Percentiles rank a stretch among this genome's conserved stretches.
phyloP scores from a whole-genome alignment of 1,284 basidiomycete species.

The Testicularia cyperi region DNA sequence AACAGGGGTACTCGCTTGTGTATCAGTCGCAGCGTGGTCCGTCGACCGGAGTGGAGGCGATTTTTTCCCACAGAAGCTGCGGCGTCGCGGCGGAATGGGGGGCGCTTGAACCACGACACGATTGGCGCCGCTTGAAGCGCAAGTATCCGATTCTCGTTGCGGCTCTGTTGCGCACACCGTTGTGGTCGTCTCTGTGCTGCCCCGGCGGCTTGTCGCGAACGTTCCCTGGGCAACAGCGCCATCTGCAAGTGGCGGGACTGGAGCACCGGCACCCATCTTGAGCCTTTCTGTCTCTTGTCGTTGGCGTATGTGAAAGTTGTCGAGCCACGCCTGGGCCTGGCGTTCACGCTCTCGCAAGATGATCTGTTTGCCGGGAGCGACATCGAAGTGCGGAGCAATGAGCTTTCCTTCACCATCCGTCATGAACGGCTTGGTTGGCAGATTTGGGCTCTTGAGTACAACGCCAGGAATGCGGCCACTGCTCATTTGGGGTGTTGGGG shows the following conservation, averaged over 20 bases:
- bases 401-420: constrained; percentile 15
- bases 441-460: constrained; percentile 9
- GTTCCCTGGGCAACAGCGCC: constrained; percentile 6
- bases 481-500: constrained; percentile 16
- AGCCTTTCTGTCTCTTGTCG: constrained; percentile 5
- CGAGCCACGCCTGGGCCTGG: constrained; percentile 11
- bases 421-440: constrained; percentile 1
- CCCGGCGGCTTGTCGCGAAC: constrained; percentile 5
- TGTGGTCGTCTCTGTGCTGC: no score
- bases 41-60: no score
- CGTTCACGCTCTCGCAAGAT: constrained; percentile 12
- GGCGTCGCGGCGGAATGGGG: constrained; percentile 14
- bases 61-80: constrained; percentile 11
- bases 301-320: constrained; percentile 5
- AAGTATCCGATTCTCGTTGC: no score
- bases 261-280: constrained; percentile 3
- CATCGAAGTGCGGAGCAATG: constrained; percentile 18
- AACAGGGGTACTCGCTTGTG: background rate
- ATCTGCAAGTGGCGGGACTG: constrained; percentile 11
- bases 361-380: constrained; percentile 18
- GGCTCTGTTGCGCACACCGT: no score
- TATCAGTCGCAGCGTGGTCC: no score
- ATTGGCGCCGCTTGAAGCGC: background rate
- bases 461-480: constrained; percentile 11
- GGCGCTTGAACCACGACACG: background rate